Evolutionary conservation across 1,139 yeast species (phyloP).

Genomic region (Starmera stellimalicola): DNA sequence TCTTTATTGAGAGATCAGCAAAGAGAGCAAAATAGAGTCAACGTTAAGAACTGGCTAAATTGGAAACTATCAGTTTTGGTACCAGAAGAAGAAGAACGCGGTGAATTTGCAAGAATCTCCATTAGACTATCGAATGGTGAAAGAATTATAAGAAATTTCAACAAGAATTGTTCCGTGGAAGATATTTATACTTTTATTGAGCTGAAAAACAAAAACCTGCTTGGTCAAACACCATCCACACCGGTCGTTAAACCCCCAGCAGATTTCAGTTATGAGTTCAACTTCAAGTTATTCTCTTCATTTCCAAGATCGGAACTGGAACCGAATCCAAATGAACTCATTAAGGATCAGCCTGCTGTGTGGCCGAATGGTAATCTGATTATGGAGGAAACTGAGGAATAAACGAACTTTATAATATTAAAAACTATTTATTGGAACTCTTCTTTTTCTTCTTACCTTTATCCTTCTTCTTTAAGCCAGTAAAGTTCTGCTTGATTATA

Average conservation of each 20-base stretch:
- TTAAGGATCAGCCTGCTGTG: slow-evolving; percentile 34
- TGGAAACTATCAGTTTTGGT: slow-evolving; percentile 34
- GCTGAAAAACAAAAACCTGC: slow-evolving; percentile 23
- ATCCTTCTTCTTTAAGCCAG: slow-evolving; percentile 54
- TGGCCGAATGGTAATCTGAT: slow-evolving; percentile 56
- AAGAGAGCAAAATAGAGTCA: slow-evolving; percentile 21
- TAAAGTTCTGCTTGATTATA: slow-evolving; percentile 50
- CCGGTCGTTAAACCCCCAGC: slow-evolving; percentile 22
- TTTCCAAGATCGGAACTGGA: slow-evolving; percentile 44
- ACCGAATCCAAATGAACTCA: slow-evolving; percentile 17
- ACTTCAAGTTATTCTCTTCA: slow-evolving; percentile 42
- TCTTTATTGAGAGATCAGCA: slow-evolving; percentile 40
- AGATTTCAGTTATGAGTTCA: slow-evolving; percentile 33
- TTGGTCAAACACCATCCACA: slow-evolving; percentile 20
- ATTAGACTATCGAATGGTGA: slow-evolving; percentile 46
- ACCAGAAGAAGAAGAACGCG: slow-evolving; percentile 24
- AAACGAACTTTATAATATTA: slow-evolving; percentile 1
- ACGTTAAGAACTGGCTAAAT: slow-evolving; percentile 31
- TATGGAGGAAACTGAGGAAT: slow-evolving; percentile 31
- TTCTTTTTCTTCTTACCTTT: slow-evolving; percentile 40
- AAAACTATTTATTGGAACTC: slow-evolving; percentile 1
- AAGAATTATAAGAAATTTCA: slow-evolving; percentile 39
- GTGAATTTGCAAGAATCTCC: slow-evolving; percentile 41
- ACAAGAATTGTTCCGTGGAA: slow-evolving; percentile 35
- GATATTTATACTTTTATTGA: slow-evolving; percentile 58